Base-by-base conservation (phyloP, 108 stramenopile species). In the Aurantiochytrium sp. region DNA sequence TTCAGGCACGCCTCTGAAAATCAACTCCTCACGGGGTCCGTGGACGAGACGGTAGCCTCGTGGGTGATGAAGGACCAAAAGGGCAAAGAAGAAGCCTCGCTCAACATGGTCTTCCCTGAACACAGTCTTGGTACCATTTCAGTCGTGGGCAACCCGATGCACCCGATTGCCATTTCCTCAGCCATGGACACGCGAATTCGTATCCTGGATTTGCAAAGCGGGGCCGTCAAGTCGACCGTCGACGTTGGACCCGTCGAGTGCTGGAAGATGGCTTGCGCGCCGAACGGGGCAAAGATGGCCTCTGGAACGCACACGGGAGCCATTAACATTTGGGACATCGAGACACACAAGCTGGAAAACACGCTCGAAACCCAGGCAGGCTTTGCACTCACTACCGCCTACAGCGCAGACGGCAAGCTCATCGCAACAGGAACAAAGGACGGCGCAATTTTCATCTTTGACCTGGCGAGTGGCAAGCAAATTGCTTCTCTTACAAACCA, bases 241-340 rank as follows among this genome's bases (percentile, higher is more conserved):
- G 76, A 83, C 51, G 76, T 53, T 6, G 76, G 76, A 14, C 76
- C 76, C 12, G 76, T 83, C 6, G 76, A 83, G 51, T 83, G 76
- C 76, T 83, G 76, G 76, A 83, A 47, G 76, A 47, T 83, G 49
- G 51, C 76, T 1, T 83, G 76, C 76, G 45, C 76, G 25, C 76
- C 76, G 6, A 53, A 47, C 76, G 76, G 76, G 6, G 51, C 45
- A 55, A 53, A 83, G 45, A 83, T 83, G 45, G 76, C 76, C 51
- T 83, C 76, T 8, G 76, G 76, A 53, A 83, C 76, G 45, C 76
- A 83, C 76, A 83, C 76, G 19, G 76, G 76, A 19, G 76, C 76
- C 19, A 23, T 83, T 23, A 83, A 83, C 76, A 83, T 83, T 45
- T 83, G 76, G 76, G 76, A 83, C 51, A 53, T 83, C n/a, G 76